These are phyloP conservation scores for Aplosporella prunicola DNA, from an alignment of 2,329 filamentous ascomycete species.

Conservation along the genomic window DNA sequence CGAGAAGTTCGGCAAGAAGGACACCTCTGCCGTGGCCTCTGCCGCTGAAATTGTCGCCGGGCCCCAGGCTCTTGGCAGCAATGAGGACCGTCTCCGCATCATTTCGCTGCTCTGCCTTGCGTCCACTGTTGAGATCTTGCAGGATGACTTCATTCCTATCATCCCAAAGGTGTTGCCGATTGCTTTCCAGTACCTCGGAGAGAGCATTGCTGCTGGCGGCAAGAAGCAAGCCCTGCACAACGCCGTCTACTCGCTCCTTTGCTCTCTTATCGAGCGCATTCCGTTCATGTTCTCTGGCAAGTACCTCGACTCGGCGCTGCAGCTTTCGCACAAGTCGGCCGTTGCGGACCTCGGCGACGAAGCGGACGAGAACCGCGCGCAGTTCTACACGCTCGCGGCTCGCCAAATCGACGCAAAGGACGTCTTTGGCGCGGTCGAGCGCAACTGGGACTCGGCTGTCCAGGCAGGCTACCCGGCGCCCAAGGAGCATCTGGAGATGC, in stretches of 20 bases:
- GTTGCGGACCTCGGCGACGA: constrained; percentile 51
- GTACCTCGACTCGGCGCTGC: constrained; percentile 63
- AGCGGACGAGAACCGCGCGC: constrained; percentile 53
- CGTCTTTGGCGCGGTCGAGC: constrained; percentile 63
- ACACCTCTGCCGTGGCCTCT: constrained; percentile 63
- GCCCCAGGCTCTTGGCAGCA: constrained; percentile 63
- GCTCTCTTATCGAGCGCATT: constrained; percentile 68
- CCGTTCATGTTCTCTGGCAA: constrained; percentile 79
- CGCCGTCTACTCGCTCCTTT: constrained; percentile 71
- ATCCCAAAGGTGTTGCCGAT: constrained; percentile 66
- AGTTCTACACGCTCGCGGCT: constrained; percentile 66
- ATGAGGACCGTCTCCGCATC: constrained; percentile 62
- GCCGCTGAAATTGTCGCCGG: constrained; percentile 72
- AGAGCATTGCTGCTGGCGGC: constrained; percentile 47
- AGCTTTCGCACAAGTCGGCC: constrained; percentile 63
- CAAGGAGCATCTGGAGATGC: constrained; percentile 58
- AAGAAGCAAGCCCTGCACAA: constrained; percentile 62
- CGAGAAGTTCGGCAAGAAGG: constrained; percentile 92
- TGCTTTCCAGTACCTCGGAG: constrained; percentile 60
- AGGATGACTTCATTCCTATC: constrained; percentile 75
- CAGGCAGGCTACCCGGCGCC: constrained; percentile 53
- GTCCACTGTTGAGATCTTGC: constrained; percentile 79
- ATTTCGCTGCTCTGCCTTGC: constrained; percentile 84
- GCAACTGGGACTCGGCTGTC: constrained; percentile 61
- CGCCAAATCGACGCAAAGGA: constrained; percentile 67